These are phyloP conservation scores for Nidula niveotomentosa DNA, from an alignment of 1,284 basidiomycete genomes.

Conservation along the genomic window DNA sequence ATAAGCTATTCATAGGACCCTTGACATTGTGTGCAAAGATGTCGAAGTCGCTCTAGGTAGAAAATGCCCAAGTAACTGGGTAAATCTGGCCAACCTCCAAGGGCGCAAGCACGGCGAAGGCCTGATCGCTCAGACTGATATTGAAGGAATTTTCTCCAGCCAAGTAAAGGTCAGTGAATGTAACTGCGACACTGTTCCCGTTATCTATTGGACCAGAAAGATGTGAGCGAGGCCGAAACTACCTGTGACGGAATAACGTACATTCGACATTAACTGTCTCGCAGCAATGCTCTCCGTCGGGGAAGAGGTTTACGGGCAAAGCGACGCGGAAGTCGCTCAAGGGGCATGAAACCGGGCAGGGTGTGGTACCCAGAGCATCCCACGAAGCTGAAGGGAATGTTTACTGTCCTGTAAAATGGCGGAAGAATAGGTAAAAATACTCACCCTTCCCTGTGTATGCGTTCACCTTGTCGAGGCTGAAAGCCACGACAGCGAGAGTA, in stretches of 20 bases:
- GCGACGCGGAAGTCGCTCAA: slow-evolving; percentile 8
- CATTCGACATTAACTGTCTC: slow-evolving; percentile 4
- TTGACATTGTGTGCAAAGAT: no score
- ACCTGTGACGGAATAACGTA: neutral
- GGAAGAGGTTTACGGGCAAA: slow-evolving; percentile 6
- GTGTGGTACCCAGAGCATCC: slow-evolving; percentile 9
- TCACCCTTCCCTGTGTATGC: neutral
- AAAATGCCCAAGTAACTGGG: slow-evolving; percentile 5
- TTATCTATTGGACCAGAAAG: neutral
- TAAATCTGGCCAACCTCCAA: slow-evolving; percentile 5
- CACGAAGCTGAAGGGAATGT: slow-evolving; percentile 8
- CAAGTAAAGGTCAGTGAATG: slow-evolving; percentile 8
- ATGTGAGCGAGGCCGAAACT: neutral
- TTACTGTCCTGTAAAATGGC: neutral
- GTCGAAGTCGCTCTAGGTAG: neutral
- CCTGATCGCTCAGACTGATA: slow-evolving; percentile 7
- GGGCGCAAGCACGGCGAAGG: slow-evolving; percentile 3
- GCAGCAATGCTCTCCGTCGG: slow-evolving; percentile 8
- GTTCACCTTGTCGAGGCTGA: neutral
- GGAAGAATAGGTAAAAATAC: neutral
- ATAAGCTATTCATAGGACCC: no score
- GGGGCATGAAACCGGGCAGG: slow-evolving; percentile 8
- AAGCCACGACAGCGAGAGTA: neutral
- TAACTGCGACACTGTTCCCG: neutral
- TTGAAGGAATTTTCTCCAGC: slow-evolving; percentile 5